Conservation (phyloP, 2,329 filamentous ascomycete genomes). For the Periconia digitata region DNA sequence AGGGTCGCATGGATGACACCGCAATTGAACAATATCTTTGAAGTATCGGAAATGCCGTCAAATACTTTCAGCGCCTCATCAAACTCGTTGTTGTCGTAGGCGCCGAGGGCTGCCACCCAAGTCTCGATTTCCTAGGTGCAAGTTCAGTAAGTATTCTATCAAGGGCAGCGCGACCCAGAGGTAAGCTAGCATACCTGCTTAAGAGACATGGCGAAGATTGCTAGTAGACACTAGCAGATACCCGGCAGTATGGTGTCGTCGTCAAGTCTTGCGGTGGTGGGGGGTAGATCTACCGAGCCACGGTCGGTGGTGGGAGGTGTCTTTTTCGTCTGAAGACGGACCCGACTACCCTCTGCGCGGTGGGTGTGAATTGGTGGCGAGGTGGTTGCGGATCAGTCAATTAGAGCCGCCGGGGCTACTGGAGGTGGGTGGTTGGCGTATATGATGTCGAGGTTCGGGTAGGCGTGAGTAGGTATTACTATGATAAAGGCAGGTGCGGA, state of each 20-base stretch:
- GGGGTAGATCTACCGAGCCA: constrained; percentile 23
- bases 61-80: constrained; percentile 85
- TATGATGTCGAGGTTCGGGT: no score
- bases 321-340: constrained; percentile 23
- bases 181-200: constrained; percentile 45
- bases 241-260: constrained; percentile 44
- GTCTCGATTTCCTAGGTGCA: constrained; percentile 90
- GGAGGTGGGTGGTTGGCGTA: constrained; percentile 13
- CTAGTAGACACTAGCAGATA: constrained; percentile 29
- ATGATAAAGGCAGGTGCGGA: constrained; percentile 13
- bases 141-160: constrained; percentile 27
- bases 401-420: constrained; percentile 35
- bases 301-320: constrained; percentile 19
- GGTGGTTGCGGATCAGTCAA: constrained; percentile 9
- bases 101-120: constrained; percentile 87
- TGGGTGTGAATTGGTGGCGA: no score
- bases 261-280: constrained; percentile 27
- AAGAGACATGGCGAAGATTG: constrained; percentile 50
- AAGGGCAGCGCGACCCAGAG: constrained; percentile 12
- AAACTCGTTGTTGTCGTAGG: constrained; percentile 97
- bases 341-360: constrained; percentile 17
- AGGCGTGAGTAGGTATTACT: constrained; percentile 6
- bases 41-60: constrained; percentile 86
- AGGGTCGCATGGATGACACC: constrained; percentile 96
- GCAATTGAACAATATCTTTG: constrained; percentile 98